Evolutionary conservation across 2,329 filamentous ascomycete genomes (phyloP).

Genomic region (Neofusicoccum sp.): DNA sequence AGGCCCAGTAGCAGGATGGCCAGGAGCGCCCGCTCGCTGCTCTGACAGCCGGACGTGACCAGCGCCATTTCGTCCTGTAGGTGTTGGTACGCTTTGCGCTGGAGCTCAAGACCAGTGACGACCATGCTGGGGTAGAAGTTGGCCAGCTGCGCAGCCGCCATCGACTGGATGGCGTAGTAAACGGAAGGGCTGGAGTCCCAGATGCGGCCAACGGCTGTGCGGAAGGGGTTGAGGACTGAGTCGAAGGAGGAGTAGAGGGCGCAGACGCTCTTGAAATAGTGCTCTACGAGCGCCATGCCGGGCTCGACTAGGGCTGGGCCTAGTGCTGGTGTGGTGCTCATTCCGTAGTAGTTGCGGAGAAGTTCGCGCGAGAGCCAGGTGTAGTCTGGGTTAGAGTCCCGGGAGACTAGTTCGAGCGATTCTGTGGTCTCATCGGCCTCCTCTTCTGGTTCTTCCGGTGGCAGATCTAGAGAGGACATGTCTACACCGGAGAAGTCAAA

Average conservation of each 20-base stretch:
- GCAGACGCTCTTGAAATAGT: constrained; percentile 64
- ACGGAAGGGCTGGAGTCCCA: constrained; percentile 60
- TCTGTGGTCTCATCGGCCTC: background rate
- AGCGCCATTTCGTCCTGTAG: constrained; percentile 50
- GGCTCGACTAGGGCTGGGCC: constrained; percentile 39
- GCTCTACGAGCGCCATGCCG: constrained; percentile 58
- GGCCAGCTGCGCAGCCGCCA: constrained; percentile 61
- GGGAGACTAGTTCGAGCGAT: background rate
- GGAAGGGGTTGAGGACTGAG: constrained; percentile 60
- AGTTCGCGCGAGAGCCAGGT: constrained; percentile 1
- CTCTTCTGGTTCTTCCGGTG: background rate
- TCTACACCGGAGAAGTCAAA: background rate
- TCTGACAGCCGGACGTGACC: constrained; percentile 39
- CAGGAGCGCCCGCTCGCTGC: constrained; percentile 53
- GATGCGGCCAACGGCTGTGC: constrained; percentile 56
- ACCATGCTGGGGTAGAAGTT: constrained; percentile 57
- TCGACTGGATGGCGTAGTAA: constrained; percentile 62
- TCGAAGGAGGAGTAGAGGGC: constrained; percentile 64
- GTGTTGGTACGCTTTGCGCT: constrained; percentile 52
- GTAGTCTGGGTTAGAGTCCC: background rate
- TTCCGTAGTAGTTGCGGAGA: background rate
- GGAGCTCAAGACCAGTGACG: constrained; percentile 50
- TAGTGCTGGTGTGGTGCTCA: background rate
- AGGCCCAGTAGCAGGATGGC: constrained; percentile 59
- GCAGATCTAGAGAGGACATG: background rate